These are phyloP conservation scores for Ustilago trichophora DNA, from an alignment of 1,284 basidiomycete species.

Conservation along the genomic window DNA sequence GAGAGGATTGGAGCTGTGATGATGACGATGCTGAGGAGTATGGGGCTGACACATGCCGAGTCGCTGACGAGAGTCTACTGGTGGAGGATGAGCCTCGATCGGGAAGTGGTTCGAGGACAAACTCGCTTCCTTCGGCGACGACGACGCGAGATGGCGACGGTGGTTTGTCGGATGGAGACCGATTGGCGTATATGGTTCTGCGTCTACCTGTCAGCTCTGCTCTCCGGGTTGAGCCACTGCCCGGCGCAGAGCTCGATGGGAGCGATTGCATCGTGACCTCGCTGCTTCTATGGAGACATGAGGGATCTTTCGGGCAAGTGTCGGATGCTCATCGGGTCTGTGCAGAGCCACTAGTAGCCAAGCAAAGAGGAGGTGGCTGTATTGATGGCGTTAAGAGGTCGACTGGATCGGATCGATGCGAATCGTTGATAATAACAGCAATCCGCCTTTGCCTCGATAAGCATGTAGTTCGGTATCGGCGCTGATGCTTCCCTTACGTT, in stretches of 20 bases:
- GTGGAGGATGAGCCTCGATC: constrained; percentile 4
- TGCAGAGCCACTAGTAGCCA: background rate
- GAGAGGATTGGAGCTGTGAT: background rate
- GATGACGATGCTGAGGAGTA: background rate
- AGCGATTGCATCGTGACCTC: constrained; percentile 5
- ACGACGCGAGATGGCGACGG: constrained; percentile 15
- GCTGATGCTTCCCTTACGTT: no score
- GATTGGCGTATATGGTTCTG: constrained; percentile 1
- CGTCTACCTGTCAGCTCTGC: constrained; percentile 4
- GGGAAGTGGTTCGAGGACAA: constrained; percentile 27
- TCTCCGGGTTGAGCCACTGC: constrained; percentile 5
- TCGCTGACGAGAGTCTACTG: background rate
- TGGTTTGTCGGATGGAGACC: background rate
- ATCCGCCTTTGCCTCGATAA: no score
- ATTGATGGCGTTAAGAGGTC: no score
- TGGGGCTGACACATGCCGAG: constrained; percentile 11
- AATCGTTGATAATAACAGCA: no score
- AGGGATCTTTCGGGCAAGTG: background rate
- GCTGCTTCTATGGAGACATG: background rate
- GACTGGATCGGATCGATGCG: no score
- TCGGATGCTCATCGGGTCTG: constrained; percentile 1
- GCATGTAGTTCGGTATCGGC: no score
- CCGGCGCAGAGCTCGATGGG: background rate
- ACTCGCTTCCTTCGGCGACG: constrained; percentile 31
- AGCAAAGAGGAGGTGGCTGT: no score